Percentiles rank a stretch among this genome's conserved stretches.
phyloP scores from a whole-genome alignment of 768 basidiomycete genomes.

The Podaxis sp. region DNA sequence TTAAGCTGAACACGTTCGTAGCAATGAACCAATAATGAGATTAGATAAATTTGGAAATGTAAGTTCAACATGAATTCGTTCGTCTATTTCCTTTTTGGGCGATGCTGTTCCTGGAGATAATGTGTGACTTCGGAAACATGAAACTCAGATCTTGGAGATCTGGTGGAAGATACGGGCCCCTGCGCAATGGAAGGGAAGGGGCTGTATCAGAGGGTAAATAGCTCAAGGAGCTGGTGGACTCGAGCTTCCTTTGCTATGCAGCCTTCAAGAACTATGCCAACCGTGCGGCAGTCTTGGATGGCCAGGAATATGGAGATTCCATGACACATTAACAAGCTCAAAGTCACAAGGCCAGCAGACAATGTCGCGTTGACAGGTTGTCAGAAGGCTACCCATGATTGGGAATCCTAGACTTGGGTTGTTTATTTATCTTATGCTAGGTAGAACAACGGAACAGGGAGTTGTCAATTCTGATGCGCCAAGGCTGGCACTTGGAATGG shows the following conservation, averaged over 20 bases:
- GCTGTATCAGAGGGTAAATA: too few relatives aligned
- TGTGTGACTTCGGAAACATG: background rate
- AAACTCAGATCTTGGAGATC: background rate
- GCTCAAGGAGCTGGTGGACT: too few relatives aligned
- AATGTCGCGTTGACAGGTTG: too few relatives aligned
- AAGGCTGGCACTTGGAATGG: background rate
- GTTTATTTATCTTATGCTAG: too few relatives aligned
- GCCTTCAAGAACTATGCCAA: too few relatives aligned
- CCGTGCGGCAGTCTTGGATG: too few relatives aligned
- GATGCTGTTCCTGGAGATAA: conserved; percentile 2
- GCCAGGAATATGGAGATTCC: background rate
- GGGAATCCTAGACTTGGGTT: too few relatives aligned
- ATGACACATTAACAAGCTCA: background rate
- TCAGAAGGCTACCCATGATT: too few relatives aligned
- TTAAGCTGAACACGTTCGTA: conserved; percentile 5
- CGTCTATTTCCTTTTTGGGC: background rate
- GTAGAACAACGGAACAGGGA: background rate
- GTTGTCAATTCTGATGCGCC: background rate
- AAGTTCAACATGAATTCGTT: too few relatives aligned
- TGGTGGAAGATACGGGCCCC: background rate
- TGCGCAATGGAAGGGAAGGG: background rate
- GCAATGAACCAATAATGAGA: background rate
- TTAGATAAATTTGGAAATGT: background rate
- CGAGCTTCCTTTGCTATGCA: too few relatives aligned
- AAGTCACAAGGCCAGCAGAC: too few relatives aligned